Percentiles rank a stretch among this genome's conserved stretches.
These are phyloP conservation scores for Alternaria burnsii DNA, from an alignment of 2,329 filamentous ascomycete species.

Conservation along the genomic window DNA sequence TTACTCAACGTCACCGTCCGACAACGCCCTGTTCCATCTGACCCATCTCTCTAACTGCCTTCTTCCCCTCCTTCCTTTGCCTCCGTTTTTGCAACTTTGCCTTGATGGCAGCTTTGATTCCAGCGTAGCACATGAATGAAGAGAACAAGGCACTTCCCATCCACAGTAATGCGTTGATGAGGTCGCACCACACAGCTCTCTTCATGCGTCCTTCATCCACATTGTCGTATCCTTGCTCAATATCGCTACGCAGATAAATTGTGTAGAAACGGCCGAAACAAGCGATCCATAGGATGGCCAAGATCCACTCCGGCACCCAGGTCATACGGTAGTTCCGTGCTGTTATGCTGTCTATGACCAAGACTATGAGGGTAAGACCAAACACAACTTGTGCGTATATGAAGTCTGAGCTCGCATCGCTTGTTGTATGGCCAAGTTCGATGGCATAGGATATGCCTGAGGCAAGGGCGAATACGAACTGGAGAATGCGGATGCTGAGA, in stretches of 20 bases:
- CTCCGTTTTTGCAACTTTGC: conserved; percentile 14
- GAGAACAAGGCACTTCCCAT: conserved; percentile 34
- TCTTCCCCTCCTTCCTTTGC: conserved; percentile 6
- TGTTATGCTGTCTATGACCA: conserved; percentile 29
- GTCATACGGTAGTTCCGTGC: conserved; percentile 33
- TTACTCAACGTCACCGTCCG: not conserved
- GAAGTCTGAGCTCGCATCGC: conserved; percentile 19
- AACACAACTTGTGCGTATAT: conserved; percentile 33
- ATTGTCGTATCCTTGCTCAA: conserved; percentile 13
- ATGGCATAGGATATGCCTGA: conserved; percentile 38
- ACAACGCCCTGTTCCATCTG: conserved; percentile 14
- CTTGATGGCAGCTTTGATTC: conserved; percentile 27
- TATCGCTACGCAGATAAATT: conserved; percentile 15
- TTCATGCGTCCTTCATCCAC: conserved; percentile 28
- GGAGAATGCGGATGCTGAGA: conserved; percentile 29
- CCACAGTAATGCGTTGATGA: conserved; percentile 37
- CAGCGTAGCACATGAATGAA: conserved; percentile 36
- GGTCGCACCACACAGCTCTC: conserved; percentile 33
- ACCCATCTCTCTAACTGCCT: conserved; percentile 6
- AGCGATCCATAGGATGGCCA: conserved; percentile 34
- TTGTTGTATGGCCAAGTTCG: conserved; percentile 22
- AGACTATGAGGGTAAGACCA: conserved; percentile 22
- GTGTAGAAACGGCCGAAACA: conserved; percentile 32
- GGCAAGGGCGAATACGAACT: conserved; percentile 33
- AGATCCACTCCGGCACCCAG: conserved; percentile 31